Base-by-base conservation (phyloP, 1,284 basidiomycete species). In the Gymnopus androsaceus region DNA sequence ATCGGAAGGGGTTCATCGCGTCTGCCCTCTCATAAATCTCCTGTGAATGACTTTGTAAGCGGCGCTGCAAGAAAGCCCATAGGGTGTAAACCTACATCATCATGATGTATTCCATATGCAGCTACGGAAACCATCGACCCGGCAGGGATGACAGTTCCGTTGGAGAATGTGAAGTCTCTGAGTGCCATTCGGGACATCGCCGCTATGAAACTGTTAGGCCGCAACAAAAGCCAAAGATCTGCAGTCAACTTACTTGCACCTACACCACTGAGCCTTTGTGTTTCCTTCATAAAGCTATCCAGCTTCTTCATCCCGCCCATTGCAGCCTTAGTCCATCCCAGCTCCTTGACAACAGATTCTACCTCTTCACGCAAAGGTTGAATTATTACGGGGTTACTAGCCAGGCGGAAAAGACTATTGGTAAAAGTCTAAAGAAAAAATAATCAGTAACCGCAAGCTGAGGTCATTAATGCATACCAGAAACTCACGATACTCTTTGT, bases 331-430 rank as follows among this genome's bases (percentile, higher is more conserved):
- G 51, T 48, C 49, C 56, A 77, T 61, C 3, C 69, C 67, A 7
- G 55, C 58, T 67, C 59, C 4, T 55, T 53, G 3, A 73, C 55
- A n/a, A 67, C 54, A 1, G 47, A 28, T 48, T 71, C 66, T 1
- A 75, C 63, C 54, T 78, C 76, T 48, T 75, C 67, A 1, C 75
- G 70, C n/a, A 78, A 59, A 9, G 69, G 68, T 12, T 60, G 56
- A 25, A 68, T 59, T 47, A 70, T 72, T 46, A 74, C 64, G 2
- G 73, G 71, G 40, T 67, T 59, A 6, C 65, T 64, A 17, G 73
- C 72, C 25, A 77, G 67, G 49, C 72, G 62, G 50, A 67, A 75
- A 7, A 78, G 58, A 2, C 67, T 67, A 42, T 70, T 66, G 1
- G 72, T 70, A 38, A 73, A 64, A 41, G 63, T 69, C 73, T 74